Evolutionary conservation across 768 basidiomycete species (phyloP).

Genomic region (Coprinellus micaceus): DNA sequence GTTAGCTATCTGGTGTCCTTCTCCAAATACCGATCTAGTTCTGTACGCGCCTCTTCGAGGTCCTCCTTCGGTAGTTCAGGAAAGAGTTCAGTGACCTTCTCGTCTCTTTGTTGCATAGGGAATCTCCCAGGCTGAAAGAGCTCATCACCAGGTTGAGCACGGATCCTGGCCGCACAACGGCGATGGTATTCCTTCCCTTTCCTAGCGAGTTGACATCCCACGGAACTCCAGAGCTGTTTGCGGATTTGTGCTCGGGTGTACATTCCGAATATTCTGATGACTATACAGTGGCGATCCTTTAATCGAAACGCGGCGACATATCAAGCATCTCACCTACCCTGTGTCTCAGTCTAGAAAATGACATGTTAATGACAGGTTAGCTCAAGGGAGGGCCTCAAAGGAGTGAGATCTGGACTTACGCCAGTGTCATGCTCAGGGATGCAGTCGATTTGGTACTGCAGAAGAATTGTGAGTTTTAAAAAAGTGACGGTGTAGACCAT

Average conservation of each 20-base stretch:
- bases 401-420: conserved; percentile 11
- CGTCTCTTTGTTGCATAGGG: conserved; percentile 18
- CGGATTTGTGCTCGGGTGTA: conserved; percentile 32
- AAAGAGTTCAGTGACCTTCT: conserved; percentile 9
- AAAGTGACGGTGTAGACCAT: background rate
- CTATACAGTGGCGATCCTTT: conserved; percentile 16
- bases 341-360: background rate
- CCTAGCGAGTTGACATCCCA: conserved; percentile 26
- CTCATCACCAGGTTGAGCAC: conserved; percentile 25
- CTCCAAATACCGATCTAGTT: background rate
- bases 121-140: conserved; percentile 42
- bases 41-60: conserved; percentile 37
- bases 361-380: background rate
- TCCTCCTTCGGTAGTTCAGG: conserved; percentile 39
- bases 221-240: conserved; percentile 30
- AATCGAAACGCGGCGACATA: background rate
- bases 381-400: background rate
- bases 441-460: conserved; percentile 46
- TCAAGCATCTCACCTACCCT: background rate
- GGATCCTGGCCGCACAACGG: background rate
- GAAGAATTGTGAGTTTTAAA: background rate
- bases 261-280: conserved; percentile 30
- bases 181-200: conserved; percentile 43
- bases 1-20: background rate
- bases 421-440: conserved; percentile 27